Evolutionary conservation across 2,329 filamentous ascomycete genomes (phyloP), one percentile per base, ranked within the genome.

Genomic region (Neofusicoccum parvum): DNA sequence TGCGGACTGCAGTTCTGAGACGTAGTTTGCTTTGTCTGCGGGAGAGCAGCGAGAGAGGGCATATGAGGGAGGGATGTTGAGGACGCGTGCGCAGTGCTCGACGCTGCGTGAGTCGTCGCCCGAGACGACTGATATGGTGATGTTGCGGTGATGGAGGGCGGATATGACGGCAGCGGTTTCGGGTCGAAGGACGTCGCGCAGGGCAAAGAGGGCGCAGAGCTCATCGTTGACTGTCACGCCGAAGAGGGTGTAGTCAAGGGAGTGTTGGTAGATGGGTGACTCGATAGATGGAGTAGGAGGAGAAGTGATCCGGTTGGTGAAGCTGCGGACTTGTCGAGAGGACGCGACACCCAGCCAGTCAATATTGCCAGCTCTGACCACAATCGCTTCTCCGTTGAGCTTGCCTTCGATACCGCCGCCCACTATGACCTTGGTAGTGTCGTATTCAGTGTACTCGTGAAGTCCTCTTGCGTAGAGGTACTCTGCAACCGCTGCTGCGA

Each of bases 61-160:
- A 34, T 84, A 79, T 5, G 54, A 27, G 3, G 65, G 56, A 1
- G 77, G 71, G 50, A 86, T 80, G 43, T 67, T 68, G 34, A 78
- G 71, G 1, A 69, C 51, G 2, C 69, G 64, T 5, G 86, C 86
- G n/a, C 84, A 74, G 14, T 77, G 69, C 36, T 80, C 71, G 5
- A 87, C 85, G 1, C 84, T 81, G 5, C 75, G 74, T 7, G 76
- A 71, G 62, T 85, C 80, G 67, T 89, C 87, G 36, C 87, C 87
- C 46, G 84, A 88, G 43, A 88, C 79, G 50, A 90, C 78, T 66
- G 85, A 83, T 3, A 86, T 76, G 0, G 71, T 67, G 32, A 90
- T 83, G n/a, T 78, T 76, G 15, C 81, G 81, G 3, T 73, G 67
- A 1, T 78, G 75, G 20, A 90, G 80, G 62, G 81, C 80, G 3